Evolutionary conservation across 2,329 filamentous ascomycete genomes (phyloP).

Genomic region (Aspergillus ibericus): DNA sequence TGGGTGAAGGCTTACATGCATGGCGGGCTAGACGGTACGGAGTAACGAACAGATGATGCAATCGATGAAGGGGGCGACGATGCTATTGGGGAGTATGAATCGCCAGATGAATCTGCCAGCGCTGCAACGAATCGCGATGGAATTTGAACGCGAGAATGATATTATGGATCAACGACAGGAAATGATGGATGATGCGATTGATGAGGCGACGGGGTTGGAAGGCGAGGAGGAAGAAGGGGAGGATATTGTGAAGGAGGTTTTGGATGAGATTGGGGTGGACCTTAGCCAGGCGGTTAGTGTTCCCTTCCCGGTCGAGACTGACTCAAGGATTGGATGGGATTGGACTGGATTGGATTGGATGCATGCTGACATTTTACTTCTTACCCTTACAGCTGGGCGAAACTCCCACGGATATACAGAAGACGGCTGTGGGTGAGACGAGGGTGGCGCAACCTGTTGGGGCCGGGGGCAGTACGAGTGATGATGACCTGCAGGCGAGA

Average conservation of each 20-base stretch:
- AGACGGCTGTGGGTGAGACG: constrained; percentile 68
- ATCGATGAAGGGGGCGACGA: constrained; percentile 97
- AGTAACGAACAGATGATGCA: constrained; percentile 99
- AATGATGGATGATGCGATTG: constrained; percentile 99
- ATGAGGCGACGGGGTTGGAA: constrained; percentile 88
- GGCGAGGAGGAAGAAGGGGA: constrained; percentile 89
- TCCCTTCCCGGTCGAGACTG: constrained; percentile 2
- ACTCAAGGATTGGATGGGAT: not conserved
- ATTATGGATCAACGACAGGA: constrained; percentile 99
- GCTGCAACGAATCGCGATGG: constrained; percentile 95
- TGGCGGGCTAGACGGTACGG: constrained; percentile 71
- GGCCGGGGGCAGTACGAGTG: constrained; percentile 56
- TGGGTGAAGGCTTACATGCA: constrained; percentile 8
- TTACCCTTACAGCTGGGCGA: constrained; percentile 71
- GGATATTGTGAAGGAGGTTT: constrained; percentile 91
- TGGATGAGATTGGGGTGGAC: constrained; percentile 96
- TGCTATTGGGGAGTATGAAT: constrained; percentile 94
- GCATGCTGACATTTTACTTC: constrained; percentile 21
- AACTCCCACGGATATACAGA: constrained; percentile 81
- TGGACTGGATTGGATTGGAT: not conserved
- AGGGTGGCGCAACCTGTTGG: constrained; percentile 82
- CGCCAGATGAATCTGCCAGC: constrained; percentile 95
- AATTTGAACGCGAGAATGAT: constrained; percentile 98
- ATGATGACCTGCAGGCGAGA: constrained; percentile 91
- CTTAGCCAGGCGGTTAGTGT: constrained; percentile 78